Evolutionary conservation across 768 basidiomycete species (phyloP).

Genomic region (Chiua virens): DNA sequence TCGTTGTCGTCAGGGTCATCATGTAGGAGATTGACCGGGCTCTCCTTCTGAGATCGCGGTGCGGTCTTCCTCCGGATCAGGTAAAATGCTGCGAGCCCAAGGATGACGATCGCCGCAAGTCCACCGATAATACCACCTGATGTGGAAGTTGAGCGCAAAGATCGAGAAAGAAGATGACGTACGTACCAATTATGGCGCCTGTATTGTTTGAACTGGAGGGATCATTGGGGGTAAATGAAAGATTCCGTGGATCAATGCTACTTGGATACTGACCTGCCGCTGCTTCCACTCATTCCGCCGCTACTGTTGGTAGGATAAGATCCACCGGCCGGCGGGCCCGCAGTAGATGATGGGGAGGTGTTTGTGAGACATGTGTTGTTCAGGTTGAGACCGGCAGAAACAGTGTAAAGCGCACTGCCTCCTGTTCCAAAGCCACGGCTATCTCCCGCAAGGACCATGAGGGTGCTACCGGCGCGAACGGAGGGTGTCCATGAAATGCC

Average conservation of each 20-base stretch:
- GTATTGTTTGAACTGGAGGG: constrained; percentile 35
- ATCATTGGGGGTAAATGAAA: too few relatives aligned
- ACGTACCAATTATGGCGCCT: constrained; percentile 52
- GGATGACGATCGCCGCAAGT: constrained; percentile 46
- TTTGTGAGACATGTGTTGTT: constrained; percentile 55
- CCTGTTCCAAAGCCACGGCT: constrained; percentile 63
- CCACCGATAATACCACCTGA: constrained; percentile 59
- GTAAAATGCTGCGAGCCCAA: constrained; percentile 44
- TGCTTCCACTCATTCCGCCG: constrained; percentile 31
- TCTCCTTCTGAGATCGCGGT: constrained; percentile 46
- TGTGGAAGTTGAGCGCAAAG: constrained; percentile 6
- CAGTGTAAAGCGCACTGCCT: constrained; percentile 60
- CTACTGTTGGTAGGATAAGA: constrained; percentile 58
- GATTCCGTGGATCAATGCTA: not conserved
- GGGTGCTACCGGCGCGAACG: constrained; percentile 61
- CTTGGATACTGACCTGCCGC: constrained; percentile 25
- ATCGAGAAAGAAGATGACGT: not conserved
- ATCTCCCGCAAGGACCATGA: constrained; percentile 70
- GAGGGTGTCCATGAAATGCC: constrained; percentile 72
- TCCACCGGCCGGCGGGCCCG: constrained; percentile 75
- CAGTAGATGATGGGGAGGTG: constrained; percentile 73
- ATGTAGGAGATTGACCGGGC: constrained; percentile 66
- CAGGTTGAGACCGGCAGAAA: constrained; percentile 50
- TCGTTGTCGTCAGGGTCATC: constrained; percentile 53
- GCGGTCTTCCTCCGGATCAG: constrained; percentile 49